A percentile compares a stretch with the other conserved stretches of the same genome.
phyloP scores from a whole-genome alignment of 2,329 filamentous ascomycete species.

The Verticillium alfalfae region DNA sequence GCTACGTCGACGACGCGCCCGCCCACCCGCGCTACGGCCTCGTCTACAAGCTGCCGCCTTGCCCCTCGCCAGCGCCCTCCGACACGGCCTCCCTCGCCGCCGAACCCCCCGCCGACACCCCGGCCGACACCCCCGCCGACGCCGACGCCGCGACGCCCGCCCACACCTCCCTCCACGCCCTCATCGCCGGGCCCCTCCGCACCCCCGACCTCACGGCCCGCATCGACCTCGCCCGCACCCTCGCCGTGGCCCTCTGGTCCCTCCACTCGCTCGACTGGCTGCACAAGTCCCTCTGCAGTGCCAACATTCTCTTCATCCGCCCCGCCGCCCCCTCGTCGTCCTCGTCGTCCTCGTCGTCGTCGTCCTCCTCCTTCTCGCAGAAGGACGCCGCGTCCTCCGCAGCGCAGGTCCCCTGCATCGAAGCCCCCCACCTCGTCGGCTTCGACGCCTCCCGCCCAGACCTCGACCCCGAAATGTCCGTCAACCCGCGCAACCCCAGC shows the following conservation, averaged over 20 bases:
- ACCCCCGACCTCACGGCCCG: slow-evolving; percentile 39
- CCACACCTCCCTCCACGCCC: slow-evolving; percentile 30
- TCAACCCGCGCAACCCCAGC: slow-evolving; percentile 35
- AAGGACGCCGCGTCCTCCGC: slow-evolving; percentile 28
- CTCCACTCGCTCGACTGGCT: slow-evolving; percentile 31
- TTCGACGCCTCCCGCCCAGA: slow-evolving; percentile 51
- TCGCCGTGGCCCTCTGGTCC: slow-evolving; percentile 40
- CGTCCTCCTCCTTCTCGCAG: slow-evolving; percentile 33
- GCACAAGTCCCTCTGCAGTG: not conserved
- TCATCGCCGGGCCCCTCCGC: slow-evolving; percentile 30
- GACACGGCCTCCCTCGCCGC: not conserved
- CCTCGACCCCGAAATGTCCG: slow-evolving; percentile 41
- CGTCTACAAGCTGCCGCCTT: slow-evolving; percentile 22
- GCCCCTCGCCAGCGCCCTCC: no score
- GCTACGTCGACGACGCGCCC: slow-evolving; percentile 35
- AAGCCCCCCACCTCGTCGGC: slow-evolving; percentile 39
- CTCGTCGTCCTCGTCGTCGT: slow-evolving; percentile 51
- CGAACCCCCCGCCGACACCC: not conserved
- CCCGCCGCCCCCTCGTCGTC: slow-evolving; percentile 43
- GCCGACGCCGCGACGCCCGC: slow-evolving; percentile 22
- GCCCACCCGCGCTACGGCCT: slow-evolving; percentile 33
- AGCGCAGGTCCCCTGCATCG: slow-evolving; percentile 31
- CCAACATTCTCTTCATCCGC: slow-evolving; percentile 21
- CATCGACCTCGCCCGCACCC: slow-evolving; percentile 33
- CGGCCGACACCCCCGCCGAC: not conserved